Conservation (phyloP, 2,329 filamentous ascomycete genomes). For the Paraphaeosphaeria sporulosa region DNA sequence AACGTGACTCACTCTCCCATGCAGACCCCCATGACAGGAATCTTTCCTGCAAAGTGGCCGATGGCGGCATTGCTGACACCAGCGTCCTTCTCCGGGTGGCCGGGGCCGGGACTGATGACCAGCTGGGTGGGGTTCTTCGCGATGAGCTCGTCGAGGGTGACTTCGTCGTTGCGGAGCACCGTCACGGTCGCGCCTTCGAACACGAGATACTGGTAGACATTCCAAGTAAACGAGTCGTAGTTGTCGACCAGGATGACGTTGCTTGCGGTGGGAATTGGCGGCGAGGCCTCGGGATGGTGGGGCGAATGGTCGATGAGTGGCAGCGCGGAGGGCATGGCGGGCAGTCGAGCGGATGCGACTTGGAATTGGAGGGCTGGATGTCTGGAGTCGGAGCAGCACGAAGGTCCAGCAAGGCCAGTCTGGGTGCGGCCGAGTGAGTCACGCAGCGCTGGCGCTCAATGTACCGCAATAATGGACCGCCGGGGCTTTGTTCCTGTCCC, state of each 20-base stretch:
- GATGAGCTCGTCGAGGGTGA: constrained; percentile 83
- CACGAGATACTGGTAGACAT: constrained; percentile 97
- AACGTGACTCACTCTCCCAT: constrained; percentile 82
- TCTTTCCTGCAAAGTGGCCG: constrained; percentile 88
- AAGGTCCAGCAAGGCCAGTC: neutral
- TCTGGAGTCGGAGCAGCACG: neutral
- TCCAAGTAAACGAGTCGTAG: constrained; percentile 99
- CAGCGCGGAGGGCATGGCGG: constrained; percentile 52
- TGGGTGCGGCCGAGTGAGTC: constrained; percentile 15
- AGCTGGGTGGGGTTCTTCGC: constrained; percentile 88
- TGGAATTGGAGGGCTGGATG: neutral
- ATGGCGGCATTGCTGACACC: constrained; percentile 94
- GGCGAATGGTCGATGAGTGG: constrained; percentile 82
- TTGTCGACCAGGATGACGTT: constrained; percentile 98
- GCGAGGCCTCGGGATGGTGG: constrained; percentile 77
- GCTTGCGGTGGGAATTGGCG: constrained; percentile 77
- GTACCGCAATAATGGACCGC: neutral
- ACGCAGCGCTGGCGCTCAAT: neutral
- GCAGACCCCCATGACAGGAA: constrained; percentile 95
- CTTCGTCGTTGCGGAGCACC: constrained; percentile 91
- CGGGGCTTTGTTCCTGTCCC: constrained; percentile 15
- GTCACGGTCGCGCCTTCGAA: constrained; percentile 93
- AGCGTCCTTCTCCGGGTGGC: constrained; percentile 89
- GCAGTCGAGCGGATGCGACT: neutral
- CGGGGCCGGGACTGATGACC: constrained; percentile 93